Percentiles rank a stretch among this genome's conserved stretches.
These are phyloP conservation scores for Pseudonitzschia pungens DNA, from an alignment of 108 stramenopile species.

Conservation along the genomic window DNA sequence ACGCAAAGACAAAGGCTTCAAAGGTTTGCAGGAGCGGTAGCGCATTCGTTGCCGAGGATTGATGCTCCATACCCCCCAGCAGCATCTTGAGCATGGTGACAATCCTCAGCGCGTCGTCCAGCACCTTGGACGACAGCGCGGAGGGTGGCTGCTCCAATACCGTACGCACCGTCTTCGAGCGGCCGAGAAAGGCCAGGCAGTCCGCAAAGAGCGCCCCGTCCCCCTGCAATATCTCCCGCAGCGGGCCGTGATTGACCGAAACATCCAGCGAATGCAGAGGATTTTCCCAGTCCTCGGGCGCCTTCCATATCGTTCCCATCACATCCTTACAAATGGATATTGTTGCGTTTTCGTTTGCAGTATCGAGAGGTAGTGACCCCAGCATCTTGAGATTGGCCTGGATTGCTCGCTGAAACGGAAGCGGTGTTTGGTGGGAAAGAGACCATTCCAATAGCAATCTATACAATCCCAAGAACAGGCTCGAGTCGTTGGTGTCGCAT, in stretches of 20 bases:
- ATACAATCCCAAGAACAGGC: constrained; percentile 24
- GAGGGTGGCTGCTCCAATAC: background rate
- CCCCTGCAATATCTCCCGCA: constrained; percentile 16
- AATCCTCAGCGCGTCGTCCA: constrained; percentile 13
- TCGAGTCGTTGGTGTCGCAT: background rate
- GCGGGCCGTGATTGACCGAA: constrained; percentile 6
- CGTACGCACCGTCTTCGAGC: background rate
- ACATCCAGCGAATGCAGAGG: constrained; percentile 29
- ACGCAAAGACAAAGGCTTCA: constrained; percentile 16
- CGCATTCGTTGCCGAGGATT: background rate
- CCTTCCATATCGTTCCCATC: constrained; percentile 24
- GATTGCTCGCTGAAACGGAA: constrained; percentile 49
- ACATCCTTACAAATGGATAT: constrained; percentile 8
- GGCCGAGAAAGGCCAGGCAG: constrained; percentile 18
- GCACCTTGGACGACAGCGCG: background rate
- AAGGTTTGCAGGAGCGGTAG: background rate
- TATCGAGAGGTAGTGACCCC: background rate
- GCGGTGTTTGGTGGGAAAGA: constrained; percentile 34
- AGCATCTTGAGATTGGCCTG: constrained; percentile 36
- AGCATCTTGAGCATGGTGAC: constrained; percentile 27
- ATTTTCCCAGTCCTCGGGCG: constrained; percentile 19
- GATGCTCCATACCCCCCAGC: background rate
- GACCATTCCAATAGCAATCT: constrained; percentile 58
- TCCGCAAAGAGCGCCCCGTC: background rate
- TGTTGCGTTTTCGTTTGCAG: background rate